phyloP scores from a whole-genome alignment of 2,329 filamentous ascomycete species.

The Alternaria sp. region DNA sequence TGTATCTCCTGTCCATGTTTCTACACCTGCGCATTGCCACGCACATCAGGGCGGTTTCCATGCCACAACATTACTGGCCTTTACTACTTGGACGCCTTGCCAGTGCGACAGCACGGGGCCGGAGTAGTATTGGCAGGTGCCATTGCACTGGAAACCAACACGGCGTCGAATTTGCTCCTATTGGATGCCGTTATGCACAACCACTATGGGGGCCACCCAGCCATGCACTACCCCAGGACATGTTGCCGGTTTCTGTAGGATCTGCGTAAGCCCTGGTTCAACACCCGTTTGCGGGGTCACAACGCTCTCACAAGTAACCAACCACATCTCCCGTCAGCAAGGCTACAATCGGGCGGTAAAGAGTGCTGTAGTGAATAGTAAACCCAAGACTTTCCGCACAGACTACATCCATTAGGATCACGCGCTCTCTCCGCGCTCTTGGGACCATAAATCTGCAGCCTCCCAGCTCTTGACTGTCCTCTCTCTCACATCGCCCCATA shows the following conservation, averaged over 20 bases:
- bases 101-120: slow-evolving; percentile 9
- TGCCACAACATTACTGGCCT: slow-evolving; percentile 2
- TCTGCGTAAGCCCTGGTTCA: slow-evolving; percentile 12
- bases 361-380: slow-evolving; percentile 17
- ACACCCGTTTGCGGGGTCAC: slow-evolving; percentile 34
- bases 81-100: background rate
- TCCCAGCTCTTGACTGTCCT: background rate
- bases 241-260: slow-evolving; percentile 15
- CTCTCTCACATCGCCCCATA: slow-evolving; percentile 1
- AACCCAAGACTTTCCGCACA: slow-evolving; percentile 13
- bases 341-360: slow-evolving; percentile 4
- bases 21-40: background rate
- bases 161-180: slow-evolving; percentile 1
- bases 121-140: slow-evolving; percentile 10
- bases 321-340: slow-evolving; percentile 2
- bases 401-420: slow-evolving; percentile 21
- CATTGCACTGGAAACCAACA: slow-evolving; percentile 9
- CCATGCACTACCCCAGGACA: slow-evolving; percentile 35
- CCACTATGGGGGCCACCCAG: slow-evolving; percentile 17
- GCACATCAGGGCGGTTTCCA: slow-evolving; percentile 1
- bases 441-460: slow-evolving; percentile 13
- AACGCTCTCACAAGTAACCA: slow-evolving; percentile 15
- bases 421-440: slow-evolving; percentile 17
- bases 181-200: slow-evolving; percentile 16
- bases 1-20: background rate